Base-by-base conservation (phyloP, 2,329 filamentous ascomycete genomes). In the Epichloe festucae region DNA sequence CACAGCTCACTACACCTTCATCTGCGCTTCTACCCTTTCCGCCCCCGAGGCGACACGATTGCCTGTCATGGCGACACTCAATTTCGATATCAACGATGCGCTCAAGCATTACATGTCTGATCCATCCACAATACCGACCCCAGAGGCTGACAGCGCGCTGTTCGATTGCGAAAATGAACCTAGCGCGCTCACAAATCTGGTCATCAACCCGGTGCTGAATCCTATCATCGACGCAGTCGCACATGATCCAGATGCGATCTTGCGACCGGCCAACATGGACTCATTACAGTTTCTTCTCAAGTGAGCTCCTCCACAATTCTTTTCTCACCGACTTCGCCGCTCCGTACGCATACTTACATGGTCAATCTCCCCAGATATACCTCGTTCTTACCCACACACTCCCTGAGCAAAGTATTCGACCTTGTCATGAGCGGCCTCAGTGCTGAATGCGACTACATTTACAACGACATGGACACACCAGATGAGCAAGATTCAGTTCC, bases 71-170 rank as follows among this genome's bases (percentile, higher is more conserved):
- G 85, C 75, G 63, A 86, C 86, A 73, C 79, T 89, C 66, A 79
- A 84, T 63, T 98, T 98, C 72, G 88, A 97, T 68, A 88, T 98
- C 70, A 95, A 96, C 68, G 86, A 95, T 73, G 89, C 89, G 58
- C 85, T 97, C 68, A 96, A 95, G 76, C 81, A 88, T 67, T 98
- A 96, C 71, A 87, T 96, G 79, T 94, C 89, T 70, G 91, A 97
- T 67, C 91, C 93, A 8, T 75, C 82, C 45, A 79, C 81, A 40
- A 86, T 97, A 52, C 75, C 85, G 7, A 96, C 90, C 2, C 84
- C 87, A 43, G 91, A 97, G 67, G 93, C 90, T 52, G 86, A 93
- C 60, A 70, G 82, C 44, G 80, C 85, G 54, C 80, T 98, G 19
- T 77, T 89, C 60, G 91, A 97, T 65, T 94, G 88, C 78, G 93